Percentiles rank a stretch among this genome's conserved stretches.
phyloP scores from a whole-genome alignment of 208 protist species.

The Wallacemonas sp. region DNA sequence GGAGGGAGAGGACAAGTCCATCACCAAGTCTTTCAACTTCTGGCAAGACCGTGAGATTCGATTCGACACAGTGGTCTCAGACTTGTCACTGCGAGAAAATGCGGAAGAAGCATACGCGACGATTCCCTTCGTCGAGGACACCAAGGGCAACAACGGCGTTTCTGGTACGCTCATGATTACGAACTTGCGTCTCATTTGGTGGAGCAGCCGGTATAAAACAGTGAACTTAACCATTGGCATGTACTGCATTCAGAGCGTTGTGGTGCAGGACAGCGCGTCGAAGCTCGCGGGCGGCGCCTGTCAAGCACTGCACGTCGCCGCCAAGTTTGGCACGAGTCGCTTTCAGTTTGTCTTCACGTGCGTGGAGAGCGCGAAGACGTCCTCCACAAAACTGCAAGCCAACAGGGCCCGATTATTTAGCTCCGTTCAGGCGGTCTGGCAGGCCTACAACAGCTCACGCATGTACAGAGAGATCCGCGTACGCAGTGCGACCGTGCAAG shows the following conservation, averaged over 20 bases:
- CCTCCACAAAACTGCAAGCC: constrained; percentile 14
- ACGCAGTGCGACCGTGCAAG: constrained; percentile 84
- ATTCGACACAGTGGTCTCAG: constrained; percentile 75
- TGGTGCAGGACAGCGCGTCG: constrained; percentile 84
- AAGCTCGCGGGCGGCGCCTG: constrained; percentile 64
- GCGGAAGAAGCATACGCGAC: constrained; percentile 83
- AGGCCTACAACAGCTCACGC: constrained; percentile 93
- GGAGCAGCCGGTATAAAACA: constrained; percentile 25
- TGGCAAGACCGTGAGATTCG: constrained; percentile 97
- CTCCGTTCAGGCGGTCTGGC: constrained; percentile 75
- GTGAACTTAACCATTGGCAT: constrained; percentile 95
- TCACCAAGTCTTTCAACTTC: constrained; percentile 58
- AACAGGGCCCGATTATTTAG: constrained; percentile 68
- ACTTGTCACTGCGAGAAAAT: constrained; percentile 59
- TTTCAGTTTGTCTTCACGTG: constrained; percentile 97
- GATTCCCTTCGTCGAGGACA: constrained; percentile 92
- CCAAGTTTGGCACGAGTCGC: constrained; percentile 71
- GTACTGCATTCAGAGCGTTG: constrained; percentile 82
- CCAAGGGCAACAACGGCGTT: constrained; percentile 95
- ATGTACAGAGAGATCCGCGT: constrained; percentile 96
- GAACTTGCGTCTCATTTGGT: constrained; percentile 97
- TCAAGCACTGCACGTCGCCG: constrained; percentile 89
- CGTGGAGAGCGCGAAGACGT: constrained; percentile 19
- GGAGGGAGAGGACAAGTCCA: constrained; percentile 22
- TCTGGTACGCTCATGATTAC: constrained; percentile 90